Evolutionary conservation across 139 green algal genomes (phyloP), one percentile per base, ranked within the genome.

Genomic region (Deuterostichococcus epilithicus): DNA sequence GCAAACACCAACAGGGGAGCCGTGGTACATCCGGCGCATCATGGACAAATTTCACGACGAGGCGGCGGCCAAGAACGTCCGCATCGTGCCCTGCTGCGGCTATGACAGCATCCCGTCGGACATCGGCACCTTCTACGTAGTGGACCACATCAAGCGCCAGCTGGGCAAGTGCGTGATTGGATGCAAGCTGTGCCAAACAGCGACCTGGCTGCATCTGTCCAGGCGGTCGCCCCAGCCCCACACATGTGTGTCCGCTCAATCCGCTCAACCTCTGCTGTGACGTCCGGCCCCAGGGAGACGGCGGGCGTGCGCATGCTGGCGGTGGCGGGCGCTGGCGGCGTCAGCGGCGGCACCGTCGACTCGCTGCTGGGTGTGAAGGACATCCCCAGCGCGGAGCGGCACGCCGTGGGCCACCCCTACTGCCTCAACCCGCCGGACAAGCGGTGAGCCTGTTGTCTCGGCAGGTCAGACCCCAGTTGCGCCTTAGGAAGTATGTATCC

Each of bases 101-200:
- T 97, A 93, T 80, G 94, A 98, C 90, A 89, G 72, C 75, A 86
- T 94, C 0, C 94, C 94, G 25, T 92, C 87, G 45, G 94, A 98
- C 82, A 44, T 98, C 32, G 92, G 92, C 15, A 71, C 86, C 20
- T 83, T 84, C 36, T 75, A 92, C 39, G 78, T 94, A 80, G 86
- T 72, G 0, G 69, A 89, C 18, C 45, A 91, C 69, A 82, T 85
- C 65, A 67, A 82, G 44, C 82, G 87, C 26, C 59, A 84, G 66
- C 76, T 90, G 60, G 80, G 85, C 78, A 92, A 79, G 88, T 89
- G 70, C 36, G 69, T 44, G 10, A 1, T 3, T 60, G 0, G 0
- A 28, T 26, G 4, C 30, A 44, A 77, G 47, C 76, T 38, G 18
- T 10, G 63, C 33, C 10, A 76, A 39, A 72, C 45, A 22, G 68